phyloP scores from a whole-genome alignment of 2,329 filamentous ascomycete genomes.

The Fusarium citri region DNA sequence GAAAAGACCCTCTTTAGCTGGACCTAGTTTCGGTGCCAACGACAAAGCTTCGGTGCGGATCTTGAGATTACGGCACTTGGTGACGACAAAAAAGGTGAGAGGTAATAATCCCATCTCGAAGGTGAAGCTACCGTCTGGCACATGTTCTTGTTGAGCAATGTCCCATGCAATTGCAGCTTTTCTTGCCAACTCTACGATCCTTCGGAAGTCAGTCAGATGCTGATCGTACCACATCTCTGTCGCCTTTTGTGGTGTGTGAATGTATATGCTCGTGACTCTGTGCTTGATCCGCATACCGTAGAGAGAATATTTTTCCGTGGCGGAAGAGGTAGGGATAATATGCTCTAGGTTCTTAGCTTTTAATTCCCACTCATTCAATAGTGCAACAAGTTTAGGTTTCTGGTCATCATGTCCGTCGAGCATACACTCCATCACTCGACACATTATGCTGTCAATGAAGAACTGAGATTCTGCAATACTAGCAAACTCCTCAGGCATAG shows the following conservation, averaged over 20 bases:
- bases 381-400: not conserved
- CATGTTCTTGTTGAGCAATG: not conserved
- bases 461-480: not conserved
- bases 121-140: not conserved
- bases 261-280: not conserved
- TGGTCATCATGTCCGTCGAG: not conserved
- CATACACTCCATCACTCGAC: not conserved
- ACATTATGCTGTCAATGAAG: not conserved
- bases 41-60: not conserved
- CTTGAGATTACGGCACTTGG: not conserved
- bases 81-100: not conserved
- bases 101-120: slow-evolving; percentile 20
- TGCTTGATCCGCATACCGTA: slow-evolving; percentile 14
- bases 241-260: not conserved
- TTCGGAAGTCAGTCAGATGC: not conserved
- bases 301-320: not conserved
- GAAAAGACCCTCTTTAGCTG: slow-evolving; percentile 13
- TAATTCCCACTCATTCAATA: not conserved
- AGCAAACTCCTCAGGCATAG: not conserved
- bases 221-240: slow-evolving; percentile 21
- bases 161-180: not conserved
- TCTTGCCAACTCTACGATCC: not conserved
- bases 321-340: not conserved
- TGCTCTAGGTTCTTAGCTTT: not conserved
- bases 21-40: not conserved